Base-by-base conservation (phyloP, 345 rosid species). In the Populus euphratica region DNA sequence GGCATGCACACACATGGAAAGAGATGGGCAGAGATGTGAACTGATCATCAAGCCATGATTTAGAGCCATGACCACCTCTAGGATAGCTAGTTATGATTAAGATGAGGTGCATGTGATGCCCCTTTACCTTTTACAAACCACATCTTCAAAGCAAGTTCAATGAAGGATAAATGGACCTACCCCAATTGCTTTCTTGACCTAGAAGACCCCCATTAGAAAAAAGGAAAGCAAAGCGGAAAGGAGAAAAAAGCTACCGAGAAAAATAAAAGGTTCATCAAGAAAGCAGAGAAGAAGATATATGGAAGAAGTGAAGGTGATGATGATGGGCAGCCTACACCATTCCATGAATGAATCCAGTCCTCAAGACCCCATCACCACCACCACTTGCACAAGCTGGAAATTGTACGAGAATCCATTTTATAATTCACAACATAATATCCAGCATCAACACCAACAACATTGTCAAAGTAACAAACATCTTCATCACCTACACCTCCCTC, bases 321-420 rank as follows among this genome's bases (percentile, higher is more conserved):
- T 81, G 85, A 81, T 82, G 77, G 70, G 79, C 79, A 81, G 81
- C 82, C 82, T 81, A 69, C 84, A 81, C 17, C 76, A 47, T 81
- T 69, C 83, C 67, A 66, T 67, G 70, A 76, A 68, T 75, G 81
- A 81, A 25, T 67, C 80, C 36, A 73, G 47, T 66, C 77, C 75
- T 78, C 50, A 44, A 72, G 83, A 86, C 52, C 76, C 73, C 76
- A 77, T 72, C 80, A 87, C 77, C 86, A 84, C 86, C 76, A 63
- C 90, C 74, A 81, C 85, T 78, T 77, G 80, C 81, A 86, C 89
- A 35, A 85, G 85, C 84, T 91, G 97, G 97, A 91, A 89, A 83
- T 87, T 89, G 76, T 92, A 94, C 83, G 85, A 87, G 5, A 92
- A 94, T 54, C 95, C 98, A 29, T 89, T 85, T 86, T 91, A 86